Percentiles rank a stretch among this genome's conserved stretches.
These are phyloP conservation scores for Cutaneotrichosporon dermatis DNA, from an alignment of 1,284 basidiomycete species.

Conservation along the genomic window DNA sequence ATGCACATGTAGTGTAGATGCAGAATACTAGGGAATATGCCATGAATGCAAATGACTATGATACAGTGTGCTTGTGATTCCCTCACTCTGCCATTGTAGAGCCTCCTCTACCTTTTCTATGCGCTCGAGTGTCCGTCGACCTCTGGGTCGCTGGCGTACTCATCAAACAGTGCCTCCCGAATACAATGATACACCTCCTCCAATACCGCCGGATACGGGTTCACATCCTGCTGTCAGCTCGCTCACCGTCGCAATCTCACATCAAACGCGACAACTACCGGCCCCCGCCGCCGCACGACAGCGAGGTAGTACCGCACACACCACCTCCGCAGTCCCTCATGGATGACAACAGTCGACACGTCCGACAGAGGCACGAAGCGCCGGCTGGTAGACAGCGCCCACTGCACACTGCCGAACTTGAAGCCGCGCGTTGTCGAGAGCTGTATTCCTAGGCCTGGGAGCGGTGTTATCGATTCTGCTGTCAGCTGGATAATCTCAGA, in stretches of 20 bases:
- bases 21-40: too few species aligned
- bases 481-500: constrained; percentile 8
- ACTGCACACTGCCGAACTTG: constrained; percentile 1
- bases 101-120: too few species aligned
- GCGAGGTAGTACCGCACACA: constrained; percentile 37
- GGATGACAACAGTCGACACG: constrained; percentile 34
- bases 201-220: constrained; percentile 28
- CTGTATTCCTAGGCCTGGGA: constrained; percentile 59
- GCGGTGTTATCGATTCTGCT: constrained; percentile 36
- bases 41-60: too few species aligned
- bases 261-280: constrained; percentile 29
- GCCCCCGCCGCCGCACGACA: constrained; percentile 22
- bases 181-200: constrained; percentile 36
- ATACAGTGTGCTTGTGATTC: too few species aligned
- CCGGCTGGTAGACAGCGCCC: constrained; percentile 6
- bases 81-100: too few species aligned
- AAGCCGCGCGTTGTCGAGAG: constrained; percentile 53
- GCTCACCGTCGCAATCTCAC: constrained; percentile 12
- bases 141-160: constrained; percentile 20
- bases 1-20: neutral
- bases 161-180: constrained; percentile 33
- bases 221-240: constrained; percentile 18
- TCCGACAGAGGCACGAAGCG: constrained; percentile 32
- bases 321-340: constrained; percentile 40
- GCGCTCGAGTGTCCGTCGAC: too few species aligned